These are phyloP conservation scores for Elaeis oleifera DNA, from an alignment of 202 grass and related monocot species.

Conservation along the genomic window DNA sequence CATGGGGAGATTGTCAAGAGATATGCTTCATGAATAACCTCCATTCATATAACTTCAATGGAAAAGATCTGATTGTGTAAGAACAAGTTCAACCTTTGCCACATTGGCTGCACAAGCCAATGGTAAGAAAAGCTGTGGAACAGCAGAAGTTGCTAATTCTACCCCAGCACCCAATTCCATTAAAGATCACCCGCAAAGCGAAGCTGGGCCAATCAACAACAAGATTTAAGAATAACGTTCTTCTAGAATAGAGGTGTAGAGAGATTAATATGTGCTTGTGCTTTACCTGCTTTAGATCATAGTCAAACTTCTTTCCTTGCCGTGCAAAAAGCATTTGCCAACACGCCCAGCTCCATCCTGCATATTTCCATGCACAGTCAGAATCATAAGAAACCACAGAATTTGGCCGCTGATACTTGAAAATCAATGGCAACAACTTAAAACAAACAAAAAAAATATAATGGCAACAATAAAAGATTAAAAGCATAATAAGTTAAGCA, in stretches of 20 bases:
- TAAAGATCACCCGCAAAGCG: conserved; percentile 89
- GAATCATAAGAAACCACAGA: background rate
- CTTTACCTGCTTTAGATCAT: conserved; percentile 96
- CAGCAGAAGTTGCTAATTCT: conserved; percentile 81
- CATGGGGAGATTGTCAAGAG: background rate
- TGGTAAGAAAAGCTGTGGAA: conserved; percentile 93
- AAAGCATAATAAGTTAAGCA: too few species aligned
- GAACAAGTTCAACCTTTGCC: conserved; percentile 49
- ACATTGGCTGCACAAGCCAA: conserved; percentile 97
- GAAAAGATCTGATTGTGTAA: too few species aligned
- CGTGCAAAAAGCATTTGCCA: conserved; percentile 99
- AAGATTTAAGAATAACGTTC: conserved; percentile 9
- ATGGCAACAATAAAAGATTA: too few species aligned
- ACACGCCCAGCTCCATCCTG: conserved; percentile 97
- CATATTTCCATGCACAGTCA: conserved; percentile 1
- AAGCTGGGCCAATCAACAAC: conserved; percentile 39
- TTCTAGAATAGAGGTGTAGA: conserved; percentile 7
- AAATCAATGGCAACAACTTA: conserved; percentile 10
- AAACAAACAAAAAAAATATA: background rate
- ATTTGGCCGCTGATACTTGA: background rate
- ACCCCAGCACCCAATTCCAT: conserved; percentile 97
- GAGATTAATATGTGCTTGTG: background rate
- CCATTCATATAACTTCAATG: too few species aligned
- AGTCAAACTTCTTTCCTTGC: conserved; percentile 98
- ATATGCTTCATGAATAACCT: conserved; percentile 23